Evolutionary conservation across 129 eudicot species (phyloP).

Genomic region (Erigeron canadensis): DNA sequence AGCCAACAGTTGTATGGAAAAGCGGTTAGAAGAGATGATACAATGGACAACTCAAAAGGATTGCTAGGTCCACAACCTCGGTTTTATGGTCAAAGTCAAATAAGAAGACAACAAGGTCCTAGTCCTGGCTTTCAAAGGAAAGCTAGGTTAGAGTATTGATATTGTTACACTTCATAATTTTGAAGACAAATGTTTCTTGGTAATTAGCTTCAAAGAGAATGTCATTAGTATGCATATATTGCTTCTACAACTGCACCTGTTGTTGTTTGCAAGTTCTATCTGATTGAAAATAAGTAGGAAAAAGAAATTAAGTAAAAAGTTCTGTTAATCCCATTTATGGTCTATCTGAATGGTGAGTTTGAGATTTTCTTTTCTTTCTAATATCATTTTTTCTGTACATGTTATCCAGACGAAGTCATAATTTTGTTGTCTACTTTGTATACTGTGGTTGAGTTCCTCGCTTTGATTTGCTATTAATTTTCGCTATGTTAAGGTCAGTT

Average conservation of each 20-base stretch:
- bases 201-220: background rate
- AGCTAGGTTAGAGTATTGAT: slow-evolving; percentile 36
- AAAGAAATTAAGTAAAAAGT: background rate
- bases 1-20: slow-evolving; percentile 21
- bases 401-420: background rate
- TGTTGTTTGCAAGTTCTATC: background rate
- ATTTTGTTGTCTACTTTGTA: slow-evolving; percentile 1
- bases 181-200: background rate
- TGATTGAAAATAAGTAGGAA: slow-evolving; percentile 28
- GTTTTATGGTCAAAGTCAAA: slow-evolving; percentile 36
- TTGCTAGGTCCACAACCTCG: slow-evolving; percentile 36
- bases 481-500: background rate
- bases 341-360: background rate
- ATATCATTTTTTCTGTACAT: slow-evolving; percentile 9
- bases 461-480: slow-evolving; percentile 2
- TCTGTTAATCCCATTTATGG: slow-evolving; percentile 5
- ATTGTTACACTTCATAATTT: background rate
- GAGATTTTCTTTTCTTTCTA: background rate
- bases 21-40: slow-evolving; percentile 37
- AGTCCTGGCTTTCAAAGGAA: slow-evolving; percentile 37
- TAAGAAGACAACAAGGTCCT: slow-evolving; percentile 40
- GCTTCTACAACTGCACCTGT: background rate
- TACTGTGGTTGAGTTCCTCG: slow-evolving; percentile 13
- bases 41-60: slow-evolving; percentile 32
- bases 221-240: slow-evolving; percentile 15